phyloP scores from a whole-genome alignment of 2,329 filamentous ascomycete species.

The Trichophyton verrucosum region DNA sequence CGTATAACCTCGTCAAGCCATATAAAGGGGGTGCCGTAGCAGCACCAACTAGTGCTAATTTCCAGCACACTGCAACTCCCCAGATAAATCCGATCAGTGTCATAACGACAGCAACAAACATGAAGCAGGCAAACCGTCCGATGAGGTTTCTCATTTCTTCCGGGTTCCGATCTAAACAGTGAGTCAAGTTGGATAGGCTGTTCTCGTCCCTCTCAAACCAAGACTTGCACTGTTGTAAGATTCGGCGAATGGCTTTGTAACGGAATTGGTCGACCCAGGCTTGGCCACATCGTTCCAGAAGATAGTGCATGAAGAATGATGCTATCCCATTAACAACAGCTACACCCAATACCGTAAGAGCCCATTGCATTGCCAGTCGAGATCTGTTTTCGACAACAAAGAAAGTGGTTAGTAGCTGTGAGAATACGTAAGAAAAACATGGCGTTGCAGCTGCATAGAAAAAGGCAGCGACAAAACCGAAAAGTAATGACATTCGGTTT shows the following conservation, averaged over 20 bases:
- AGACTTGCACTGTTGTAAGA: slow-evolving; percentile 60
- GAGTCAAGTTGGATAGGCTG: slow-evolving; percentile 49
- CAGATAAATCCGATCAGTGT: slow-evolving; percentile 57
- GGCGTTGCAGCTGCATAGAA: slow-evolving; percentile 57
- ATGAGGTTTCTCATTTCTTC: slow-evolving; percentile 81
- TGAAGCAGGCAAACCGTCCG: slow-evolving; percentile 60
- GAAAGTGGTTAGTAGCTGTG: slow-evolving; percentile 59
- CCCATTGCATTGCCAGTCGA: slow-evolving; percentile 50
- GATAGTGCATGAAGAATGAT: slow-evolving; percentile 55
- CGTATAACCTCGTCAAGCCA: slow-evolving; percentile 52
- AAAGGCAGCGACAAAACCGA: slow-evolving; percentile 50
- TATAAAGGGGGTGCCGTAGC: slow-evolving; percentile 56
- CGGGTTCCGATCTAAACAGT: slow-evolving; percentile 65
- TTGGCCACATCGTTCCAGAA: slow-evolving; percentile 60
- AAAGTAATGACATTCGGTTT: slow-evolving; percentile 44
- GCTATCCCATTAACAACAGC: slow-evolving; percentile 54
- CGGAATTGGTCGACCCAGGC: slow-evolving; percentile 65
- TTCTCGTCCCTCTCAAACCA: slow-evolving; percentile 68
- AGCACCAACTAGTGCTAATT: slow-evolving; percentile 64
- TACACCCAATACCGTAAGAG: slow-evolving; percentile 55
- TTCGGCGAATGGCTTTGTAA: slow-evolving; percentile 51
- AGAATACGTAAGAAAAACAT: slow-evolving; percentile 62
- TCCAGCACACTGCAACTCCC: slow-evolving; percentile 65
- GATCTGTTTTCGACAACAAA: slow-evolving; percentile 42
- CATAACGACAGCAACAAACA: slow-evolving; percentile 56